Conservation (phyloP, 257 asterid species). For the Primulina tabacum region DNA sequence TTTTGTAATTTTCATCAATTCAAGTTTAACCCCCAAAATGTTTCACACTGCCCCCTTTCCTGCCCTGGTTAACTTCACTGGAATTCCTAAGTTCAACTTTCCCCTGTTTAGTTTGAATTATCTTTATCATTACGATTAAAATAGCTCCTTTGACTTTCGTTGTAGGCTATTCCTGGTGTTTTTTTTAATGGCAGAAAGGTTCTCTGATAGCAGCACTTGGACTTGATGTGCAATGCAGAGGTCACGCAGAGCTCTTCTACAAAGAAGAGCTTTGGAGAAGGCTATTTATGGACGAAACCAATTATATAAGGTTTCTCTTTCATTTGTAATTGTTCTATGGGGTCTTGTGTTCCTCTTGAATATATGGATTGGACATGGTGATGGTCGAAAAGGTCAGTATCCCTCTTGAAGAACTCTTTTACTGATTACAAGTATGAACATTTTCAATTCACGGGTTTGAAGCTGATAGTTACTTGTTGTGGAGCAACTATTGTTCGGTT, state of each 20-base stretch:
- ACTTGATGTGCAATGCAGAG: slow-evolving; percentile 91
- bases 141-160: slow-evolving; percentile 10
- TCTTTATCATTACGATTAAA: neutral
- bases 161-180: slow-evolving; percentile 16
- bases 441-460: neutral
- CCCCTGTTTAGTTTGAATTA: neutral
- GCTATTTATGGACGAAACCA: slow-evolving; percentile 42
- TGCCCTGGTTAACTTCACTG: slow-evolving; percentile 6
- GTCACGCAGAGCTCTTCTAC: slow-evolving; percentile 92
- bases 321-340: slow-evolving; percentile 62
- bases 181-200: neutral
- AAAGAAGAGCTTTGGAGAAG: slow-evolving; percentile 74
- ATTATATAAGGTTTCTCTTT: slow-evolving; percentile 67
- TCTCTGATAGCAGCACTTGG: slow-evolving; percentile 26
- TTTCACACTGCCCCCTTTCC: neutral
- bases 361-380: slow-evolving; percentile 72
- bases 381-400: slow-evolving; percentile 64
- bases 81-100: neutral
- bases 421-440: neutral
- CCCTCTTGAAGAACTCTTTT: neutral
- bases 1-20: too few species aligned
- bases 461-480: neutral
- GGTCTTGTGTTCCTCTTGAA: slow-evolving; percentile 69
- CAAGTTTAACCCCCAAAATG: neutral
- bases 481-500: neutral